Base-by-base conservation (phyloP, 768 basidiomycete genomes). In the Podaxis sp. region DNA sequence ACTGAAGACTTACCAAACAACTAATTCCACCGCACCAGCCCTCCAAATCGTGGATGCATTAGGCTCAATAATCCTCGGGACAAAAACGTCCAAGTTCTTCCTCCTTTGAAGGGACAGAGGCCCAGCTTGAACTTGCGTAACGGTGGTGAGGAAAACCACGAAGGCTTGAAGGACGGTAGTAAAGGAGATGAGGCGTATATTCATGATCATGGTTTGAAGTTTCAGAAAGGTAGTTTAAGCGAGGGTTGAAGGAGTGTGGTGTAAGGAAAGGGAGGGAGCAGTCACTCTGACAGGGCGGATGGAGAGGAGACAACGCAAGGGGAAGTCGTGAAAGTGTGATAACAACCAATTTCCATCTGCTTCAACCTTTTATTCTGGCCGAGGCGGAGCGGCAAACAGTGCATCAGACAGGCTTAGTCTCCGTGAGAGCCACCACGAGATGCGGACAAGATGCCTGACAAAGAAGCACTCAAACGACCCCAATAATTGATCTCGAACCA, bases 1-100 rank as follows among this genome's bases (percentile, higher is more conserved):
- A n/a, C 42, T 18, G 16, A n/a, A 37, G n/a, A 55, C 59, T 46
- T n/a, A 76, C 76, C 74, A 77, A 18, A 63, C 63, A 28, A 76
- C 73, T 42, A 59, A 66, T 27, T 67, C 69, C 3, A 53, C 23
- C 21, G 67, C 36, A 2, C 73, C 73, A 62, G 70, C 65, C 0
- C 55, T 63, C 74, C 74, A 76, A 14, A 70, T 54, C 3, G 72
- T 70, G 37, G 54, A 56, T 10, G 64, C 64, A 38, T 67, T 64
- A 16, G 76, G 76, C 27, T 65, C 63, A 44, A 66, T 61, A 28
- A 77, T 73, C 3, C 11, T 44, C 3, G 76, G 74, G 27, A 65
- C 67, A 28, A 61, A 77, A 44, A 77, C 73, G 62, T 76, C 74
- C 21, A 66, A 55, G 9, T 65, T 56, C 11, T 67, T 55, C 50